Evolutionary conservation across 73 alveolate species (phyloP).

Genomic region (Tetrahymena thermophila): DNA sequence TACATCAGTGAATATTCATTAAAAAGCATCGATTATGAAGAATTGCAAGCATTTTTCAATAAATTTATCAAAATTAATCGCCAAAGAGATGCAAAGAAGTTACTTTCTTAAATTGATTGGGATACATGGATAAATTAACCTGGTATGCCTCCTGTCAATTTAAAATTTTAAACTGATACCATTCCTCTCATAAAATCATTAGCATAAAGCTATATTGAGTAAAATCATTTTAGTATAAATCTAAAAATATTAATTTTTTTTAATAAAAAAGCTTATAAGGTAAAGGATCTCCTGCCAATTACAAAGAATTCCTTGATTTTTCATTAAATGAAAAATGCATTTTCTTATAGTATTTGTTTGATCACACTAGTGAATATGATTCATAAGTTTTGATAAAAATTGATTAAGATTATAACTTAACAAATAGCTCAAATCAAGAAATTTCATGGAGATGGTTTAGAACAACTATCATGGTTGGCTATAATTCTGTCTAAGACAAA

Average conservation of each 20-base stretch:
- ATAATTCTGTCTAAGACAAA: not conserved
- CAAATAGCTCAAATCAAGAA: not conserved
- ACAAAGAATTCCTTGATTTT: not conserved
- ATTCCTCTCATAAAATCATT: not conserved
- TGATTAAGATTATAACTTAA: not conserved
- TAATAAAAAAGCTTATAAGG: not conserved
- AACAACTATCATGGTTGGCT: not conserved
- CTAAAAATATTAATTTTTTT: not conserved
- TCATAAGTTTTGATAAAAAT: not conserved
- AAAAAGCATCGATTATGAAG: not conserved
- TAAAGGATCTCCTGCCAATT: not conserved
- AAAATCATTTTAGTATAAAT: not conserved
- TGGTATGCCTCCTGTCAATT: not conserved
- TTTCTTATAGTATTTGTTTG: not conserved
- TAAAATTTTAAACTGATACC: not conserved
- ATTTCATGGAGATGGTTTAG: not conserved
- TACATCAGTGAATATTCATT: not conserved
- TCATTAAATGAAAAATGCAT: not conserved
- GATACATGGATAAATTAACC: not conserved
- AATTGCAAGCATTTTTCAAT: not conserved
- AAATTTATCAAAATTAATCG: not conserved
- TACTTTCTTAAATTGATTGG: not conserved
- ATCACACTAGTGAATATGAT: not conserved
- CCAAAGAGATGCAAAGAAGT: not conserved
- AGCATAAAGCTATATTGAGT: not conserved